A percentile compares a stretch with the other conserved stretches of the same genome.
phyloP scores from a whole-genome alignment of 768 basidiomycete species.

The Termitomyces bulborhizus region DNA sequence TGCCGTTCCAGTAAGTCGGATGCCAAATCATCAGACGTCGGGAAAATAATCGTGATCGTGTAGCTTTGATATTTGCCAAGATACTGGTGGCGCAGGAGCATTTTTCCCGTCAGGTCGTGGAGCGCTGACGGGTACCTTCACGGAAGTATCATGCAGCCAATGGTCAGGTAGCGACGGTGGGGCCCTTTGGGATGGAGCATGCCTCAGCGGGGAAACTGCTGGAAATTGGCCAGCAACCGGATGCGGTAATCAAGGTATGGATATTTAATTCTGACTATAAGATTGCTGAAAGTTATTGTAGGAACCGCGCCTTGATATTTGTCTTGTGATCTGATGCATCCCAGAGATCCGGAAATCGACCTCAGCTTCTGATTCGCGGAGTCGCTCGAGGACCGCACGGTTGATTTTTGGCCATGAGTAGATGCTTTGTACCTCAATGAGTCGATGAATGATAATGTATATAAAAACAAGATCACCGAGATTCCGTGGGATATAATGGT shows the following conservation, averaged over 20 bases:
- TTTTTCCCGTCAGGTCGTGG: constrained; percentile 57
- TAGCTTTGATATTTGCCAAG: constrained; percentile 59
- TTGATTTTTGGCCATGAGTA: constrained; percentile 35
- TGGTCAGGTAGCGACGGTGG: constrained; percentile 52
- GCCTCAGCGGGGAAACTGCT: constrained; percentile 43
- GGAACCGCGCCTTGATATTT: constrained; percentile 15
- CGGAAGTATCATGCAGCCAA: constrained; percentile 49
- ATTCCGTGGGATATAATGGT: background rate
- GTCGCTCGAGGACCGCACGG: constrained; percentile 23
- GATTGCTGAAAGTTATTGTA: constrained; percentile 2
- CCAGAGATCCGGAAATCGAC: background rate
- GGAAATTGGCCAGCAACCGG: constrained; percentile 44
- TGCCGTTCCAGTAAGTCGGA: constrained; percentile 41
- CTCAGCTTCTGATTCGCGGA: constrained; percentile 17
- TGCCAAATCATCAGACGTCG: background rate
- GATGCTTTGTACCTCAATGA: constrained; percentile 9
- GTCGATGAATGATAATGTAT: background rate
- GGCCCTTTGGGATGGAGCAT: constrained; percentile 41
- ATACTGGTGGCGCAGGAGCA: constrained; percentile 41
- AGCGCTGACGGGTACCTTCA: constrained; percentile 46
- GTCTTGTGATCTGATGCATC: background rate
- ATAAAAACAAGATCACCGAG: background rate
- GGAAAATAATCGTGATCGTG: background rate
- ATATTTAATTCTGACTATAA: background rate
- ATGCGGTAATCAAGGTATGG: constrained; percentile 49